These are phyloP conservation scores for Climacium dendroides DNA, from an alignment of 225 moss, liverwort and hornwort species.

Conservation along the genomic window DNA sequence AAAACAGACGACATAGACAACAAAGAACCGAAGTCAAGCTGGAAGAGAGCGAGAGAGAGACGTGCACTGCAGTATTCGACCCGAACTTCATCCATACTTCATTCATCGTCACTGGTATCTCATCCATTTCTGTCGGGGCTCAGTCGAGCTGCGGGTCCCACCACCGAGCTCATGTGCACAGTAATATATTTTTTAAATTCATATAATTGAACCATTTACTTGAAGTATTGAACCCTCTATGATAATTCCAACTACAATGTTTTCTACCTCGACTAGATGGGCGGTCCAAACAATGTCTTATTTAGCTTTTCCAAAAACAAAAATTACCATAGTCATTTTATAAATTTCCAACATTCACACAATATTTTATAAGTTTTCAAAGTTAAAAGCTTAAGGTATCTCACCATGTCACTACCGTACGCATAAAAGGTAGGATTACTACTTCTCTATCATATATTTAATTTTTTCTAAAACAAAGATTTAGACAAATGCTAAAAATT, in stretches of 20 bases:
- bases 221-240: no score
- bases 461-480: background rate
- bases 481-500: background rate
- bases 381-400: background rate
- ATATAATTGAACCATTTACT: no score
- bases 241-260: no score
- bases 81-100: background rate
- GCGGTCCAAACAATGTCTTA: background rate
- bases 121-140: background rate
- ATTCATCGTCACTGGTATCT: background rate
- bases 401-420: accelerated
- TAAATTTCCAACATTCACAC: background rate
- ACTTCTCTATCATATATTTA: background rate
- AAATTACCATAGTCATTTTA: accelerated
- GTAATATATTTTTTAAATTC: no score
- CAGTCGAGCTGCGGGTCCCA: background rate
- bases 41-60: background rate
- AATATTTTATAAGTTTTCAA: background rate
- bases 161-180: background rate
- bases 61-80: background rate
- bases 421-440: accelerated
- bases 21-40: background rate
- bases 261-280: background rate
- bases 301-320: accelerated
- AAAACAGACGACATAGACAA: background rate